phyloP scores from a whole-genome alignment of 805 yeast genomes.

The Sugiyamaella boreocaroliniensis region DNA sequence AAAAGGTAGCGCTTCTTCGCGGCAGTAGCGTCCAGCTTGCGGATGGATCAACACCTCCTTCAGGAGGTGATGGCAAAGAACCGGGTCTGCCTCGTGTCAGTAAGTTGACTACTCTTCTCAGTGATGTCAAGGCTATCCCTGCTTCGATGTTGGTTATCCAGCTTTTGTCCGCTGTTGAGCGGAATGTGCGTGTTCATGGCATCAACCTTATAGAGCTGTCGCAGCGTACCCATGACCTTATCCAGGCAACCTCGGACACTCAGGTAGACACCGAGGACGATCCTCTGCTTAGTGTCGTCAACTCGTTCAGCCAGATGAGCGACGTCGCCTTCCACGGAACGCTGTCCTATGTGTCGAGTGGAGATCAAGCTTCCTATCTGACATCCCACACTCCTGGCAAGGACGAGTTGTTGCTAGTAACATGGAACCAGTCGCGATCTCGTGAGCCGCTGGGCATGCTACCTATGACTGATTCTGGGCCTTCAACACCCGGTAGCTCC shows the following conservation, averaged over 20 bases:
- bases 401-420: constrained; percentile 8
- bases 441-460: constrained; percentile 3
- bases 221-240: constrained; percentile 61
- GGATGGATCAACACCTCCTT: constrained; percentile 22
- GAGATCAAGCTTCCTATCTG: constrained; percentile 12
- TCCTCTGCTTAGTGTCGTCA: constrained; percentile 13
- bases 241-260: constrained; percentile 51
- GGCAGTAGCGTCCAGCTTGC: constrained; percentile 28
- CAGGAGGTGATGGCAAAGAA: constrained; percentile 9
- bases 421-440: constrained; percentile 6
- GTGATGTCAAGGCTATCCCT: constrained; percentile 29
- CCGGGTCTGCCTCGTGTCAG: constrained; percentile 15
- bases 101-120: constrained; percentile 22
- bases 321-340: constrained; percentile 13
- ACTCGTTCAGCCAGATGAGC: constrained; percentile 15
- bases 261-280: constrained; percentile 13
- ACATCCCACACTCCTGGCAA: not conserved
- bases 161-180: constrained; percentile 15
- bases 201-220: constrained; percentile 53
- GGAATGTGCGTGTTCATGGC: constrained; percentile 38
- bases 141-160: constrained; percentile 27
- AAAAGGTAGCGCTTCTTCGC: constrained; percentile 18
- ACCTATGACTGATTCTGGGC: not conserved
- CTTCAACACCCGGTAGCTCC: not conserved
- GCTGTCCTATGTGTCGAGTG: constrained; percentile 8